Evolutionary conservation across 2,329 filamentous ascomycete species (phyloP).

Genomic region (Hypomyces perniciosus): DNA sequence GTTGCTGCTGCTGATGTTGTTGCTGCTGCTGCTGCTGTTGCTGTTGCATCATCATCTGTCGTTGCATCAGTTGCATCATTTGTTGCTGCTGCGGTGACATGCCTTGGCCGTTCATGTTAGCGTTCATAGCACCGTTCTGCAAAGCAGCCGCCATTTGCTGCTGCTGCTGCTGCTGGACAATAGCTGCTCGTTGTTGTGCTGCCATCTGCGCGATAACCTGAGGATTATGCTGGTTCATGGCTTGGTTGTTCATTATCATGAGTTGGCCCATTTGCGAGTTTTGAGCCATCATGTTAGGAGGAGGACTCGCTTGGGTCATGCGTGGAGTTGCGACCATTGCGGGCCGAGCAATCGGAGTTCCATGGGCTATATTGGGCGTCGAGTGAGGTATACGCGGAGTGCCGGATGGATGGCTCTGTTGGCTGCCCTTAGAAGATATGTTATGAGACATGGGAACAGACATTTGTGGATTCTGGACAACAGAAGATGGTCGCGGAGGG

Average conservation of each 20-base stretch:
- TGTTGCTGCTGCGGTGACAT: constrained; percentile 32
- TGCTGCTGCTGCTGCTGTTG: constrained; percentile 32
- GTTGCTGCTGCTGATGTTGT: constrained; percentile 27
- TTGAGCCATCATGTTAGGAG: constrained; percentile 53
- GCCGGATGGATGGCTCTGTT: constrained; percentile 59
- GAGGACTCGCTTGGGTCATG: constrained; percentile 57
- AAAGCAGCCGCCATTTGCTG: constrained; percentile 38
- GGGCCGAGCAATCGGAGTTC: constrained; percentile 51
- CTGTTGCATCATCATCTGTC: constrained; percentile 34
- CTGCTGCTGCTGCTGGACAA: constrained; percentile 41
- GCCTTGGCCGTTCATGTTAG: constrained; percentile 30
- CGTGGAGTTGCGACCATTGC: constrained; percentile 52
- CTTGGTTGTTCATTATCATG: constrained; percentile 48
- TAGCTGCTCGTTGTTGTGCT: constrained; percentile 41
- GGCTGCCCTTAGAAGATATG: constrained; percentile 59
- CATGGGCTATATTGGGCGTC: constrained; percentile 55
- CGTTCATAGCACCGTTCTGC: constrained; percentile 32
- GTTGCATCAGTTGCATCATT: constrained; percentile 33
- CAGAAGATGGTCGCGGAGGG: constrained; percentile 60
- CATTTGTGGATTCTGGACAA: constrained; percentile 55
- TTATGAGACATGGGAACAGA: constrained; percentile 54
- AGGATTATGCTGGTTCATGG: constrained; percentile 33
- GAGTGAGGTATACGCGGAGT: constrained; percentile 57
- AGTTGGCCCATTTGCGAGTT: constrained; percentile 47
- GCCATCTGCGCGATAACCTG: constrained; percentile 41